Base-by-base conservation (phyloP, 176 grass and related monocot genomes). In the Ensete glaucum region DNA sequence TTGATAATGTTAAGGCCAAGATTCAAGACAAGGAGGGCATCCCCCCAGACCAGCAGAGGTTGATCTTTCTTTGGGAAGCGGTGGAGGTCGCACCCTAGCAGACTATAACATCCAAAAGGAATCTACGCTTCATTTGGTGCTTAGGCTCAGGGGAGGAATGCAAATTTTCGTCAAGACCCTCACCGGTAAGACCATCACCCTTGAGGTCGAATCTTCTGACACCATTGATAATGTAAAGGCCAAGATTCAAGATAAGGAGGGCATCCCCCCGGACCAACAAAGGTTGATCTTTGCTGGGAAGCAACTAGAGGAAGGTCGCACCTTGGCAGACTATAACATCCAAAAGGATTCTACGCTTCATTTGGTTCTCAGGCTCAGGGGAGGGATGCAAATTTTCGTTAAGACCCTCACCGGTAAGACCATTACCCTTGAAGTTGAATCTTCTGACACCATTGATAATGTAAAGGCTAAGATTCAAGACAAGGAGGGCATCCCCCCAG, bases 71-170 rank as follows among this genome's bases (percentile, higher is more conserved):
- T 53, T 1, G 57, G 8, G 12, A 84, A 84, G 26, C 82, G 0
- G 82, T 79, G 70, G 82, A 84, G 82, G 82, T 27, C 76, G 76
- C 26, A 84, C 82, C 69, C 67, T 84, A 0, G 82, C 82, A 1
- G 53, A 74, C 50, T 74, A 74, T 13, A 74, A 74, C 24, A 74
- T 74, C 21, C 72, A 74, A 7, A 74, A 74, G 53, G 72, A 74
- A 27, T 74, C 72, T 22, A 74, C 71, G 22, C 71, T 73, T 23
- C 71, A 73, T 52, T 21, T 73, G 1, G 69, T 72, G 1, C 69
- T 72, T 2, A 49, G 69, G 11, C 69, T 72, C 10, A 49, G 69
- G 52, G 69, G 69, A 53, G 69, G 69, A 5, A 79, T 79, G 77
- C 77, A 79, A 52, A 79, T 79, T 53, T 79, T 79, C 25, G 53